A percentile compares a stretch with the other conserved stretches of the same genome.
Conservation (phyloP, 495 filamentous ascomycete species). For the Podospora pseudoanserina region DNA sequence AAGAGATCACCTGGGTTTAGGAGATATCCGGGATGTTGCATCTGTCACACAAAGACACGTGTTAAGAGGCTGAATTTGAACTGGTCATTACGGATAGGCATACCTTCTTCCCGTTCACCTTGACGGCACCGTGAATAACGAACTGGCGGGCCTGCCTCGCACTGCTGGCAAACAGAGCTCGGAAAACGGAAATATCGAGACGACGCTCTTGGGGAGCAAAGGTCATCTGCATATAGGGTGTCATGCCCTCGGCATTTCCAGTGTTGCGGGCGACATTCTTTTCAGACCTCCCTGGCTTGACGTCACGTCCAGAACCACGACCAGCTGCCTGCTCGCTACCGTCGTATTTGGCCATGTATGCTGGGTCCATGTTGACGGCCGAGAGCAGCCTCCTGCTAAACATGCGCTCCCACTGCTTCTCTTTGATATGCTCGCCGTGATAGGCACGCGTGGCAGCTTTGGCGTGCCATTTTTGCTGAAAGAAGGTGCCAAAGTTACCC, state of each 20-base stretch:
- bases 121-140: slow-evolving; percentile 86
- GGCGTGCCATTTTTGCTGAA: slow-evolving; percentile 96
- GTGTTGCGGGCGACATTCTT: neutral
- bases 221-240: slow-evolving; percentile 88
- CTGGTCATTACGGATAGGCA: slow-evolving; percentile 8
- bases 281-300: neutral
- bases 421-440: slow-evolving; percentile 89
- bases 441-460: slow-evolving; percentile 81
- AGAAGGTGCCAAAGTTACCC: slow-evolving; percentile 61
- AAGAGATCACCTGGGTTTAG: slow-evolving; percentile 98
- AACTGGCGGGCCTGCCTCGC: slow-evolving; percentile 93
- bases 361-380: slow-evolving; percentile 78
- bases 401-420: slow-evolving; percentile 88
- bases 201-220: slow-evolving; percentile 87
- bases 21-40: slow-evolving; percentile 87
- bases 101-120: slow-evolving; percentile 94
- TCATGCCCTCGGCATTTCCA: slow-evolving; percentile 27
- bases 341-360: slow-evolving; percentile 69
- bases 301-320: slow-evolving; percentile 63
- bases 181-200: slow-evolving; percentile 86
- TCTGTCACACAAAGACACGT: slow-evolving; percentile 48
- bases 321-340: slow-evolving; percentile 78
- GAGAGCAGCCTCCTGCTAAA: slow-evolving; percentile 73
- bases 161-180: slow-evolving; percentile 90
- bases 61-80: neutral